phyloP scores from a whole-genome alignment of 768 basidiomycete species.

The Serendipita sp. region DNA sequence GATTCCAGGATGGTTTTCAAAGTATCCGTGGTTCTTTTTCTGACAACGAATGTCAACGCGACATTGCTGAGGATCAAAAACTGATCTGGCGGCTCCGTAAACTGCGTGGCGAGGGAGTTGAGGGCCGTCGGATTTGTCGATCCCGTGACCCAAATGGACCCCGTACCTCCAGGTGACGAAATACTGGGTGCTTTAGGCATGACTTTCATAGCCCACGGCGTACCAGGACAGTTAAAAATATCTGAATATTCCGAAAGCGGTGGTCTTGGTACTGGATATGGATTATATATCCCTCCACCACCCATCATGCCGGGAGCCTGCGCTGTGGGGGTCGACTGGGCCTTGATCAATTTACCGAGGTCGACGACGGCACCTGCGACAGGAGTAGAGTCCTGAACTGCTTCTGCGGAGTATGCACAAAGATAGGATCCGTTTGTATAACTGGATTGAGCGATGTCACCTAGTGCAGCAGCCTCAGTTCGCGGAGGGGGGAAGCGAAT shows the following conservation, averaged over 20 bases:
- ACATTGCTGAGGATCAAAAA: constrained; percentile 83
- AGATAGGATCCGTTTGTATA: neutral
- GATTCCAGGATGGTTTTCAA: constrained; percentile 69
- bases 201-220: constrained; percentile 48
- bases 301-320: neutral
- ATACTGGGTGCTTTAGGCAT: constrained; percentile 41
- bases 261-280: constrained; percentile 28
- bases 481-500: constrained; percentile 65
- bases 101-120: constrained; percentile 73
- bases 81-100: constrained; percentile 53
- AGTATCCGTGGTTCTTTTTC: constrained; percentile 74
- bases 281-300: neutral
- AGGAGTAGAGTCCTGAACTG: neutral
- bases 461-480: neutral
- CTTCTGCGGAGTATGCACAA: neutral
- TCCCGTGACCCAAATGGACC: constrained; percentile 21
- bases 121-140: constrained; percentile 32
- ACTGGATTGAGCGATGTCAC: neutral
- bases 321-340: neutral
- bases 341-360: constrained; percentile 6
- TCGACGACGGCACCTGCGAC: constrained; percentile 8
- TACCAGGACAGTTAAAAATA: constrained; percentile 60
- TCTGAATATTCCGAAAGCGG: constrained; percentile 65
- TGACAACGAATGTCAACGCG: constrained; percentile 64
- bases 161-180: constrained; percentile 16